A percentile compares a stretch with the other conserved stretches of the same genome.
phyloP scores from a whole-genome alignment of 164 flowering plant species.

The Magnolia officinalis region DNA sequence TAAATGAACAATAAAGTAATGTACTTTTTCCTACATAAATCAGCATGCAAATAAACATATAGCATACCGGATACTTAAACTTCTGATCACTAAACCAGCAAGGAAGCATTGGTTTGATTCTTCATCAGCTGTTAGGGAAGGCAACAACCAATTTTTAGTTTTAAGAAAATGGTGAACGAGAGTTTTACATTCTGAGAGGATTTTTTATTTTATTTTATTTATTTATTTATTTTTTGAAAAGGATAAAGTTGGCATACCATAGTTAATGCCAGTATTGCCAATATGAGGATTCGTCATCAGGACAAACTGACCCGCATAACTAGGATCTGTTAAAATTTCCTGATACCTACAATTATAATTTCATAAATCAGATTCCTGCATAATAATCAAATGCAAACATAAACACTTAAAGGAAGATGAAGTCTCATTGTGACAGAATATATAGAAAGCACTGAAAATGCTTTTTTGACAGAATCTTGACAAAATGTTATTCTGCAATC shows the following conservation, averaged over 20 bases:
- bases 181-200: background rate
- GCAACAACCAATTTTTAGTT: background rate
- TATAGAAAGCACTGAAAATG: background rate
- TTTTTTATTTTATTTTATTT: too few relatives aligned
- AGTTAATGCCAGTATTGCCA: constrained; percentile 23
- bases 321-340: constrained; percentile 23
- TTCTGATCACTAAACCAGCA: constrained; percentile 20
- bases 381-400: background rate
- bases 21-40: background rate
- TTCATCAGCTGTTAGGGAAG: constrained; percentile 14
- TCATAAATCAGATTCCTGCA: constrained; percentile 1
- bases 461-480: too few relatives aligned
- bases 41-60: background rate
- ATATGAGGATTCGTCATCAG: constrained; percentile 28
- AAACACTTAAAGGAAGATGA: background rate
- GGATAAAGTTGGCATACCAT: constrained; percentile 1
- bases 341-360: constrained; percentile 16
- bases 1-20: background rate
- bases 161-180: background rate
- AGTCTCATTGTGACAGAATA: background rate
- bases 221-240: too few relatives aligned
- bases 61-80: constrained; percentile 20
- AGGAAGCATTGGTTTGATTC: constrained; percentile 23
- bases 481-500: too few relatives aligned
- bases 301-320: constrained; percentile 25